phyloP scores from a whole-genome alignment of 2,329 filamentous ascomycete species.

The Trichoderma hamatum region DNA sequence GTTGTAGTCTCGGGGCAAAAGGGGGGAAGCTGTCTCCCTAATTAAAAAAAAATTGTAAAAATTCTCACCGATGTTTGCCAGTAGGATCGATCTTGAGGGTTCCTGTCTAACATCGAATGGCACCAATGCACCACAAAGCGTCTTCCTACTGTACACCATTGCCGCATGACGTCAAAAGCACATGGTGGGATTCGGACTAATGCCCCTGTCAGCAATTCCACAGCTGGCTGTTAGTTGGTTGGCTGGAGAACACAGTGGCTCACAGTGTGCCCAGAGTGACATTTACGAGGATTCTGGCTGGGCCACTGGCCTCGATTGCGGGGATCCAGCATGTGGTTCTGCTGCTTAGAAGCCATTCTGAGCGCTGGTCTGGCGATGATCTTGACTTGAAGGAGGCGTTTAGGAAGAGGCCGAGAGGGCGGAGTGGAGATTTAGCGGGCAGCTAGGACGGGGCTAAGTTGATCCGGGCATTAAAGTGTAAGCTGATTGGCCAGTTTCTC shows the following conservation, averaged over 20 bases:
- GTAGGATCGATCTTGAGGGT: slow-evolving; percentile 15
- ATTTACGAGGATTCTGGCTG: not conserved
- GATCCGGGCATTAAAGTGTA: slow-evolving; percentile 4
- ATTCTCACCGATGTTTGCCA: slow-evolving; percentile 1
- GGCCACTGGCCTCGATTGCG: not conserved
- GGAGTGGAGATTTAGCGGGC: not conserved
- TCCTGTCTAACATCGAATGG: slow-evolving; percentile 11
- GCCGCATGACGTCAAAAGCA: slow-evolving; percentile 18
- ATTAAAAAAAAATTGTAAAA: not conserved
- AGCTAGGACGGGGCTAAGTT: slow-evolving; percentile 9
- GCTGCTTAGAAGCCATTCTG: slow-evolving; percentile 14
- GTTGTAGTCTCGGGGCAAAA: not conserved
- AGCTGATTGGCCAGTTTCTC: not conserved
- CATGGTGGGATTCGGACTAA: not conserved
- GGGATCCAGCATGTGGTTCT: not conserved
- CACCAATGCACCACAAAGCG: not conserved
- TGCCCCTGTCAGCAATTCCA: not conserved
- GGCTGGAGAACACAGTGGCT: not conserved
- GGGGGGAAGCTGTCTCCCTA: not conserved
- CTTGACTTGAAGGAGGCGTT: slow-evolving; percentile 8
- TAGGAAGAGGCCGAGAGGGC: slow-evolving; percentile 7
- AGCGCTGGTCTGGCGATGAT: slow-evolving; percentile 8
- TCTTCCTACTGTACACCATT: not conserved
- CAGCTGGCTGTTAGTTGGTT: not conserved
- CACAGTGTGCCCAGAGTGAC: slow-evolving; percentile 3